phyloP scores from a whole-genome alignment of 164 flowering plant genomes.

The Umbellularia californica region DNA sequence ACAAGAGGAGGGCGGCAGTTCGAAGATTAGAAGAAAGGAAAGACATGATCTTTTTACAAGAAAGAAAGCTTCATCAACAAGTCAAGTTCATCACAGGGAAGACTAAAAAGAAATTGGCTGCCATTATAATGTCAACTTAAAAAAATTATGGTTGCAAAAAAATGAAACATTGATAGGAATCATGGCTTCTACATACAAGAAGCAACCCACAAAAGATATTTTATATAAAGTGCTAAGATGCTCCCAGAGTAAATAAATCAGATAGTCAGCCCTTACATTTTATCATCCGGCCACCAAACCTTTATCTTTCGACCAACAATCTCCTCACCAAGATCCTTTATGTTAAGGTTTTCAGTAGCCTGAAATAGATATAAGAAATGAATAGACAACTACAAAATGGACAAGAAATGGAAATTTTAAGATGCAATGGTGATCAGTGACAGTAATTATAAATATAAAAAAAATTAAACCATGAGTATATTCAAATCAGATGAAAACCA shows the following conservation, averaged over 20 bases:
- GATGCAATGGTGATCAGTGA: background rate
- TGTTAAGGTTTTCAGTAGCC: background rate
- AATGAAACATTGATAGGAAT: background rate
- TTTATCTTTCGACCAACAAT: conserved; percentile 61
- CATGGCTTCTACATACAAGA: background rate
- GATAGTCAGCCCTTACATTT: conserved; percentile 35
- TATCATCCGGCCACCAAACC: conserved; percentile 87
- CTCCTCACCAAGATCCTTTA: conserved; percentile 32
- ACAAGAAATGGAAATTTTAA: background rate
- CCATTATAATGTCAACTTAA: no score
- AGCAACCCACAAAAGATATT: background rate
- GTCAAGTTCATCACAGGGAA: no score
- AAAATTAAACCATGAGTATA: background rate
- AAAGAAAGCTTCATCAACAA: no score
- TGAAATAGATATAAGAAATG: background rate
- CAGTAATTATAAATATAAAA: background rate
- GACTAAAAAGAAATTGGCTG: no score
- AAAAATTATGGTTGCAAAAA: no score
- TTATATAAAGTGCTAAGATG: background rate
- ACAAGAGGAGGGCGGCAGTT: no score
- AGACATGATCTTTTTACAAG: no score
- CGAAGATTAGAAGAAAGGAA: no score
- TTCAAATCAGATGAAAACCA: background rate
- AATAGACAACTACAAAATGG: background rate
- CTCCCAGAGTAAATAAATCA: background rate